Conservation (phyloP, 352 stramenopile species). For the Phytopythium chamaehyphon region DNA sequence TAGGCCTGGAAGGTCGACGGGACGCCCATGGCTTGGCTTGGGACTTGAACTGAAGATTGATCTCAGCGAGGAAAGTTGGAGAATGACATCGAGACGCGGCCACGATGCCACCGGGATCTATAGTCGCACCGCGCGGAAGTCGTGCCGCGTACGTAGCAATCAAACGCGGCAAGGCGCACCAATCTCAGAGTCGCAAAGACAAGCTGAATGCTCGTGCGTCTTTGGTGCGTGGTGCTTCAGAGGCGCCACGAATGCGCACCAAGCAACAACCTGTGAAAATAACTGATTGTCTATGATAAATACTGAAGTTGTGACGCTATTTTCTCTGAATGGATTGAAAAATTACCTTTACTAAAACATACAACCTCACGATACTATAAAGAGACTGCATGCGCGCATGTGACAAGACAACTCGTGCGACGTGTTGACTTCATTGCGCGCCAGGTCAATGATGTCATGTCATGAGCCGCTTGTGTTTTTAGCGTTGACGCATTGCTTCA, state of each 20-base stretch:
- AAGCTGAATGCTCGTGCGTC: too few relatives aligned
- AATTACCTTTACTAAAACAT: background rate
- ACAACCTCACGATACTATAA: background rate
- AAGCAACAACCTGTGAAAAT: too few relatives aligned
- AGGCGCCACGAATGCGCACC: too few relatives aligned
- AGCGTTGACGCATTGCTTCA: too few relatives aligned
- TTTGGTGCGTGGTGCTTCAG: conserved; percentile 2
- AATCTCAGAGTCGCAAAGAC: too few relatives aligned
- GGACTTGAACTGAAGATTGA: conserved; percentile 2
- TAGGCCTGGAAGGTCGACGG: conserved; percentile 27
- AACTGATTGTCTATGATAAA: too few relatives aligned
- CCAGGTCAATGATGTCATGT: too few relatives aligned
- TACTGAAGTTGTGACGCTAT: background rate
- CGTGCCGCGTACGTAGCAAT: too few relatives aligned
- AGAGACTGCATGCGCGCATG: background rate
- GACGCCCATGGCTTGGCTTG: conserved; percentile 13
- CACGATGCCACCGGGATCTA: background rate
- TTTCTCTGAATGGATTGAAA: background rate
- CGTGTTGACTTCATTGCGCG: background rate
- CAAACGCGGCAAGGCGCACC: too few relatives aligned
- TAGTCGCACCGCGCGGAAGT: too few relatives aligned
- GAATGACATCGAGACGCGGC: conserved; percentile 1
- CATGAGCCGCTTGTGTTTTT: too few relatives aligned
- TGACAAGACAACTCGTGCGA: background rate
- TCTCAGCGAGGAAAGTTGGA: conserved; percentile 1